These are phyloP conservation scores for Stemphylium vesicarium DNA, from an alignment of 2,329 filamentous ascomycete species.

Conservation along the genomic window DNA sequence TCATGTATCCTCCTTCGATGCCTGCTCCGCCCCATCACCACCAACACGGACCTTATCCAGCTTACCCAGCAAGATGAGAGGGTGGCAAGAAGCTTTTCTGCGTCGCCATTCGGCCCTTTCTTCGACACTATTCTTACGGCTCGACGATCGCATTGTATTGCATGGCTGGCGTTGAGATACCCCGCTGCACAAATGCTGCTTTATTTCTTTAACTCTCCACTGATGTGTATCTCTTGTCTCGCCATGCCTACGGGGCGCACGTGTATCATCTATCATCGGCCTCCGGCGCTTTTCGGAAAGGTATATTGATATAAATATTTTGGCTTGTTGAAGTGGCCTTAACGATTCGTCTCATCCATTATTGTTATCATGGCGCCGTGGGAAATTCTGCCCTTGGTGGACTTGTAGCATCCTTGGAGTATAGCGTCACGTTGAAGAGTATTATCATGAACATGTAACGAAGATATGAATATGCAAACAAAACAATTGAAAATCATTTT, in stretches of 20 bases:
- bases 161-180: conserved; percentile 46
- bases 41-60: conserved; percentile 35
- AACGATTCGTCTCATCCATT: not conserved
- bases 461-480: conserved; percentile 3
- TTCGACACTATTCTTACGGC: conserved; percentile 19
- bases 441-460: conserved; percentile 14
- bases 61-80: conserved; percentile 36
- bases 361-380: no score
- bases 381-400: not conserved
- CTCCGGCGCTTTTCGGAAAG: not conserved
- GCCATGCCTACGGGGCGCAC: not conserved
- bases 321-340: not conserved
- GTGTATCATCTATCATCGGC: not conserved
- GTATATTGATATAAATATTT: not conserved
- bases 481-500: not conserved
- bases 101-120: not conserved
- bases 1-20: conserved; percentile 29
- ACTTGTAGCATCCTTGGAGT: not conserved
- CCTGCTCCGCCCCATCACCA: conserved; percentile 30
- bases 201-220: not conserved
- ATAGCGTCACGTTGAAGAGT: not conserved
- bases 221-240: conserved; percentile 1
- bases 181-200: conserved; percentile 18
- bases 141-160: conserved; percentile 36
- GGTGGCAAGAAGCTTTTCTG: not conserved